Evolutionary conservation across 1,284 basidiomycete species (phyloP).

Genomic region (Apiotrichum montevideense): DNA sequence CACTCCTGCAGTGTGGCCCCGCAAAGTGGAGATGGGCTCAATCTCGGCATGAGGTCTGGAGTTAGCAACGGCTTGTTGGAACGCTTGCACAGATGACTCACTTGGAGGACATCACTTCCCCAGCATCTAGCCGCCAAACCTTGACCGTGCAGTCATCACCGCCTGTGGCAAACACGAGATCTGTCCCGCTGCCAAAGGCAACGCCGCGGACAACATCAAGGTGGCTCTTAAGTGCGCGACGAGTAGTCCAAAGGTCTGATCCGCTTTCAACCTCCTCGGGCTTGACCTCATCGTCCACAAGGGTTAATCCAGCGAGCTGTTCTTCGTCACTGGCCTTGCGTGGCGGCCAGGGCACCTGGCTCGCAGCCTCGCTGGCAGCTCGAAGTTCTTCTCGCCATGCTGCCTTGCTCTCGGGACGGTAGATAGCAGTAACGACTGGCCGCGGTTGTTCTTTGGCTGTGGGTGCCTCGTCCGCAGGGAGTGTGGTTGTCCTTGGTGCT

Average conservation of each 20-base stretch:
- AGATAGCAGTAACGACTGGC: constrained; percentile 68
- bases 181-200: constrained; percentile 70
- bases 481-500: constrained; percentile 15
- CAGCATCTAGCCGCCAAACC: constrained; percentile 59
- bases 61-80: neutral
- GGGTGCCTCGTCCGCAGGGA: constrained; percentile 20
- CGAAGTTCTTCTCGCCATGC: constrained; percentile 68
- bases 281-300: constrained; percentile 54
- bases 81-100: constrained; percentile 9
- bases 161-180: constrained; percentile 77
- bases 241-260: constrained; percentile 66
- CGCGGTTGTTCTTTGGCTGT: constrained; percentile 30
- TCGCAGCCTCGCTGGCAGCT: constrained; percentile 44
- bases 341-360: constrained; percentile 27
- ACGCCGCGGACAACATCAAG: constrained; percentile 86
- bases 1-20: constrained; percentile 88
- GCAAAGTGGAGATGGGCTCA: constrained; percentile 83
- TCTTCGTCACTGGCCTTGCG: constrained; percentile 30
- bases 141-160: constrained; percentile 95
- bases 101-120: constrained; percentile 28
- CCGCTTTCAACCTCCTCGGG: constrained; percentile 47
- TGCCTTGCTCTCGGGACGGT: constrained; percentile 70
- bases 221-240: constrained; percentile 76
- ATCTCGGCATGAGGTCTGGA: constrained; percentile 63
- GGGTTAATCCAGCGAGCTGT: constrained; percentile 29